Conservation (phyloP, 1,284 basidiomycete species). For the Cutaneotrichosporon sp. region DNA sequence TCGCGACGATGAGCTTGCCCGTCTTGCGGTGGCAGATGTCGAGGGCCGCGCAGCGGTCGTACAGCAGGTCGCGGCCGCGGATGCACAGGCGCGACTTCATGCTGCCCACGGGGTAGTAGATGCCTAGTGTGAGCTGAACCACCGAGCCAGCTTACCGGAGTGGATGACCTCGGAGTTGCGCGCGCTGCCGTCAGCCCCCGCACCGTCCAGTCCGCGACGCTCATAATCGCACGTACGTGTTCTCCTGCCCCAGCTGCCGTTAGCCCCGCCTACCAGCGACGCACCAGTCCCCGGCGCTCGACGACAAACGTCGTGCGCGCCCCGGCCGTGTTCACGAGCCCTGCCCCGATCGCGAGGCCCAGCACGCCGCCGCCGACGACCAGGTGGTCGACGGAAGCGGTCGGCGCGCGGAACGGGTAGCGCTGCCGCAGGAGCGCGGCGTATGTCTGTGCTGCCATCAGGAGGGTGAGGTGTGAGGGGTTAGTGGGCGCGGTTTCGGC, state of each 20-base stretch:
- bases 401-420: conserved; percentile 62
- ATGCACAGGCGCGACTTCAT: conserved; percentile 87
- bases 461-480: not conserved
- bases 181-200: conserved; percentile 60
- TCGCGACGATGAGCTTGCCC: conserved; percentile 86
- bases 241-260: conserved; percentile 68
- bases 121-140: conserved; percentile 15
- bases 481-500: not conserved
- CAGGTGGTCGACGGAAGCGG: conserved; percentile 78
- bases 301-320: conserved; percentile 76
- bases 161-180: conserved; percentile 97
- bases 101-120: conserved; percentile 73
- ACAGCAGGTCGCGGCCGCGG: conserved; percentile 81
- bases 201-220: not conserved
- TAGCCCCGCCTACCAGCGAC: not conserved
- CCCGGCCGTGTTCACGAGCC: conserved; percentile 68
- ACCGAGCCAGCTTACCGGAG: conserved; percentile 63
- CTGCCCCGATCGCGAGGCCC: conserved; percentile 82
- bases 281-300: conserved; percentile 66
- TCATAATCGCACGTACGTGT: conserved; percentile 60
- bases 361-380: conserved; percentile 90
- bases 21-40: conserved; percentile 71
- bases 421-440: conserved; percentile 15
- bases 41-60: conserved; percentile 69
- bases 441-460: conserved; percentile 12